phyloP scores from a whole-genome alignment of 179 eudicot genomes.

The Monotropa hypopitys region DNA sequence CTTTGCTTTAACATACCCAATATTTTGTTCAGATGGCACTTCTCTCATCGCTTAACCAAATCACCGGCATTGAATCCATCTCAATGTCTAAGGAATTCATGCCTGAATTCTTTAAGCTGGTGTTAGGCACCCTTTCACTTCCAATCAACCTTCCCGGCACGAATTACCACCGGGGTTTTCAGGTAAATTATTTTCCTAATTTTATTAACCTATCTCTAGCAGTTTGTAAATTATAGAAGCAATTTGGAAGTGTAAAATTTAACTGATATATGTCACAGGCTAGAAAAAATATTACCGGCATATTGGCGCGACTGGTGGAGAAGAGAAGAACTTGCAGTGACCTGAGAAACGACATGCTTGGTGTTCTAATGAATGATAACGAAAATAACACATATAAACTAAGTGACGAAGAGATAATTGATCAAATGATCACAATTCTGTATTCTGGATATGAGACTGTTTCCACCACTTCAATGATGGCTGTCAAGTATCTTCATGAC shows the following conservation, averaged over 20 bases:
- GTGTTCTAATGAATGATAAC: conserved; percentile 40
- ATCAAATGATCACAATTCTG: conserved; percentile 78
- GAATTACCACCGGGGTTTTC: conserved; percentile 58
- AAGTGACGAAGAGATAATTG: conserved; percentile 83
- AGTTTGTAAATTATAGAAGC: not conserved
- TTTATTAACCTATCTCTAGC: not conserved
- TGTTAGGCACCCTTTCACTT: conserved; percentile 71
- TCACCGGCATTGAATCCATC: conserved; percentile 50
- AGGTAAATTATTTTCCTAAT: conserved; percentile 29
- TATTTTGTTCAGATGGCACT: conserved; percentile 68
- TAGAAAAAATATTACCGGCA: conserved; percentile 52
- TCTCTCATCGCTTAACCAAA: conserved; percentile 71
- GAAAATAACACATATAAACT: conserved; percentile 38
- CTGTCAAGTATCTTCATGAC: conserved; percentile 94
- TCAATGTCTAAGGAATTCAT: conserved; percentile 48
- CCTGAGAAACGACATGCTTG: conserved; percentile 56
- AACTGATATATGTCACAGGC: conserved; percentile 31
- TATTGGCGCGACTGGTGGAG: conserved; percentile 42
- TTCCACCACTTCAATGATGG: conserved; percentile 98
- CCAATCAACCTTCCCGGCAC: conserved; percentile 88
- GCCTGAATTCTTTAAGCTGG: conserved; percentile 85
- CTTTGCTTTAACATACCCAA: not conserved
- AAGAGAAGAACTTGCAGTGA: conserved; percentile 46
- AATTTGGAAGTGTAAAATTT: not conserved
- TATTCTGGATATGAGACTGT: conserved; percentile 97